Percentiles rank a stretch among this genome's conserved stretches.
Evolutionary conservation across 495 filamentous ascomycete genomes (phyloP).

Genomic region (Tuber umbilicatum): DNA sequence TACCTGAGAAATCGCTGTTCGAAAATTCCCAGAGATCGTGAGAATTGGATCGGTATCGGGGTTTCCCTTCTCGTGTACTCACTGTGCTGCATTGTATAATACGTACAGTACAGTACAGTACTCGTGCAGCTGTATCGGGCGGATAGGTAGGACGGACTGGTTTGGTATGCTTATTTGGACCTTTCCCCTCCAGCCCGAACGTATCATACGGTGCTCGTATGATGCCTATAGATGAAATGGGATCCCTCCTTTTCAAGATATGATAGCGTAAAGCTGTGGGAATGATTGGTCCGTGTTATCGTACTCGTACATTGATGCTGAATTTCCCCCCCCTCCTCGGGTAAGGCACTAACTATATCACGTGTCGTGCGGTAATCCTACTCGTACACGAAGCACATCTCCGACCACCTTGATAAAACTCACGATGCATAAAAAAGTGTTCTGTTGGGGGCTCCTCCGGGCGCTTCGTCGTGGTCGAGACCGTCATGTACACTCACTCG

Average conservation of each 20-base stretch:
- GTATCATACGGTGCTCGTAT: no score
- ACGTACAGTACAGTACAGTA: no score
- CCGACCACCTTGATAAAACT: background rate
- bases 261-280: background rate
- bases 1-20: background rate
- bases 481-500: background rate
- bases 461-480: background rate
- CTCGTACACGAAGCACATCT: background rate
- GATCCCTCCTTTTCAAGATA: background rate
- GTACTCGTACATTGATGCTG: no score
- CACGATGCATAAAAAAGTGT: no score
- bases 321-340: background rate
- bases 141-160: background rate
- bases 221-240: background rate
- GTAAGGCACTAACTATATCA: background rate
- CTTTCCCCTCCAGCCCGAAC: no score
- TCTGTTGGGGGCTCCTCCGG: background rate
- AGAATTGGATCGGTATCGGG: background rate
- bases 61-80: background rate
- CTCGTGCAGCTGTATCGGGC: no score
- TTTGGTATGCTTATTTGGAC: constrained; percentile 2
- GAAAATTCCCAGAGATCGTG: background rate
- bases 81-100: background rate
- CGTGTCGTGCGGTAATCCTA: background rate
- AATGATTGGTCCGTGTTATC: background rate